A percentile compares a stretch with the other conserved stretches of the same genome.
These are phyloP conservation scores for Phialophora tarda DNA, from an alignment of 2,329 filamentous ascomycete genomes.

Conservation along the genomic window DNA sequence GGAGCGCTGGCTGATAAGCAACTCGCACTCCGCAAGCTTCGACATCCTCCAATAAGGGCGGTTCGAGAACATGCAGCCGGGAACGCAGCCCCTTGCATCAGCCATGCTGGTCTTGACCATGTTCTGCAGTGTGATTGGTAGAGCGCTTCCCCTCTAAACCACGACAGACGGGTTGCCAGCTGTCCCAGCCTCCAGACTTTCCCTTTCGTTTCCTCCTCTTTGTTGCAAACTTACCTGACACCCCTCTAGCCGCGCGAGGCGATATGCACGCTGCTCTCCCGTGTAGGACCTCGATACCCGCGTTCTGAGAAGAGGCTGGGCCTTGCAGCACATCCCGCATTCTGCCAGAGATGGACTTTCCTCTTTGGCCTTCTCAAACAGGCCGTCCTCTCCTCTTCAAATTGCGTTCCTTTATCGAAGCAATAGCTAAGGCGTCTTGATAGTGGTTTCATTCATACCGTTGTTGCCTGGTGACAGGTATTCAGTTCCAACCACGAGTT, in stretches of 20 bases:
- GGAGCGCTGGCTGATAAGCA: not conserved
- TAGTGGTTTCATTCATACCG: slow-evolving; percentile 38
- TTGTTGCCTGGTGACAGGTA: slow-evolving; percentile 33
- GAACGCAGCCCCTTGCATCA: slow-evolving; percentile 36
- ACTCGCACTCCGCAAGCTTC: not conserved
- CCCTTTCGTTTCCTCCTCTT: slow-evolving; percentile 29
- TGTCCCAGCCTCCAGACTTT: slow-evolving; percentile 38
- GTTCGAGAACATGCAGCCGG: slow-evolving; percentile 24
- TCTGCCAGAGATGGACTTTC: slow-evolving; percentile 31
- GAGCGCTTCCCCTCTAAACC: slow-evolving; percentile 18
- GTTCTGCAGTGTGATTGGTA: slow-evolving; percentile 33
- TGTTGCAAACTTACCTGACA: slow-evolving; percentile 26
- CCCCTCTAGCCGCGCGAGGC: slow-evolving; percentile 6
- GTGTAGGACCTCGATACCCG: slow-evolving; percentile 8
- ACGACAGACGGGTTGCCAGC: slow-evolving; percentile 29
- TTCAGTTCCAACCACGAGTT: slow-evolving; percentile 3
- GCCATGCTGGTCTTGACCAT: slow-evolving; percentile 28
- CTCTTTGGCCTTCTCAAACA: slow-evolving; percentile 36
- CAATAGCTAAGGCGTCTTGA: slow-evolving; percentile 36
- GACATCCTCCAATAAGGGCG: slow-evolving; percentile 24
- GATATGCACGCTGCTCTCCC: not conserved
- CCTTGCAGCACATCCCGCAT: slow-evolving; percentile 26
- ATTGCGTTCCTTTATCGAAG: slow-evolving; percentile 39
- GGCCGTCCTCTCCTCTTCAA: slow-evolving; percentile 38
- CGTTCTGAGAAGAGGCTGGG: slow-evolving; percentile 28